Base-by-base conservation (phyloP, 495 filamentous ascomycete genomes). In the Coniosporium apollinis region DNA sequence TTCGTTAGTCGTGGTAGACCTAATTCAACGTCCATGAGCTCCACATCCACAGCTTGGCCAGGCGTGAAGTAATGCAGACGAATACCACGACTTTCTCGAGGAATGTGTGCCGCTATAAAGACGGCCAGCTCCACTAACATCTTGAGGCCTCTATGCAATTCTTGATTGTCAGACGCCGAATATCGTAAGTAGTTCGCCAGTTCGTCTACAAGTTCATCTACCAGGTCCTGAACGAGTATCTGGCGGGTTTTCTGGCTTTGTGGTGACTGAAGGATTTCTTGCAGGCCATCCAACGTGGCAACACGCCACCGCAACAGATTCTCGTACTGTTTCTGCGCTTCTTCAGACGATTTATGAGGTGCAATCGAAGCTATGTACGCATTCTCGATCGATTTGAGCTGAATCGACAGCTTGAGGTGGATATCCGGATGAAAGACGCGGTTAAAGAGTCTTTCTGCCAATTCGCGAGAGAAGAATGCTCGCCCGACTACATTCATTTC, bases 401-500 rank as follows among this genome's bases (percentile, higher is more conserved):
- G 74, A 9, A 65, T 56, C 43, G 82, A 91, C 10, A 96, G 65
- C 21, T 59, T 63, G 2, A 67, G 59, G 14, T 94, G 83, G 9
- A 97, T 60, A 2, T 72, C 74, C 0, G 89, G 89, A 46, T 97
- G 91, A 59, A 97, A 97, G 56, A 78, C 79, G 28, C 73, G 70
- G 48, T 91, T 76, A 52, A 96, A 82, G 17, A 94, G 67, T 50
- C 94, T 84, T 10, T 96, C 82, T 15, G 85, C 75, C 11, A 97
- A 61, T 82, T 87, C 96, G 37, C 74, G 69, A 20, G 82, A 78
- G 40, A 97, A 85, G 30, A 81, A 70, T 4, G 91, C 84, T 19
- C 87, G 72, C 11, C 89, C 89, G 17, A 93, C 76, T 4, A 81
- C 82, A 4, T 82, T 94, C 89, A 97, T 97, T 50, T 97, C 89